phyloP scores from a whole-genome alignment of 345 rosid species.

The Sapria himalayana region DNA sequence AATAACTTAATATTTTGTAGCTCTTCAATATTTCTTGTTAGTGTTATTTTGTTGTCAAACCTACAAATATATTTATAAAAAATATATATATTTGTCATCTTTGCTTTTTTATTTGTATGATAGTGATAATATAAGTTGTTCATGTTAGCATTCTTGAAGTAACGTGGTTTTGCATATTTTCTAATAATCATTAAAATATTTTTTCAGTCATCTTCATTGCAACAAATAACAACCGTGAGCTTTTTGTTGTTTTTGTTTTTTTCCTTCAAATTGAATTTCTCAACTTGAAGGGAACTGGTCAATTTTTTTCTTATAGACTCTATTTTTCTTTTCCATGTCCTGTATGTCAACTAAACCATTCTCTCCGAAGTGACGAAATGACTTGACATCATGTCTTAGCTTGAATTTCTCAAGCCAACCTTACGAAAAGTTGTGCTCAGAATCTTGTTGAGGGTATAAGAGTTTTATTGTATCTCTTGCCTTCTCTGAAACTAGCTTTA shows the following conservation, averaged over 20 bases:
- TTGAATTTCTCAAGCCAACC: slow-evolving; percentile 2
- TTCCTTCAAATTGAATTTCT: no score
- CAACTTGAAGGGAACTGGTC: no score
- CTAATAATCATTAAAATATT: neutral
- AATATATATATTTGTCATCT: no score
- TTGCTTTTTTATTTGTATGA: no score
- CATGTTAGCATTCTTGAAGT: no score
- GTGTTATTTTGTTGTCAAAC: no score
- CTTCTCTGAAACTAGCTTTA: no score
- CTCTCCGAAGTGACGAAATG: neutral
- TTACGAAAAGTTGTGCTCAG: neutral
- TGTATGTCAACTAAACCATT: neutral
- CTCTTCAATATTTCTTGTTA: no score
- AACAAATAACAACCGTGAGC: neutral
- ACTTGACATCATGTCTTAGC: slow-evolving; percentile 4
- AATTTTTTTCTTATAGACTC: neutral
- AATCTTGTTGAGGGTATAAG: neutral
- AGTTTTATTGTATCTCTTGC: neutral
- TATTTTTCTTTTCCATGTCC: neutral
- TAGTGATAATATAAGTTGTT: no score
- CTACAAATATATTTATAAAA: no score
- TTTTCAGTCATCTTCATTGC: neutral
- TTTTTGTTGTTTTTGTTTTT: neutral
- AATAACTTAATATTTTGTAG: no score
- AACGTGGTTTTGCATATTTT: neutral